phyloP scores from a whole-genome alignment of 805 yeast genomes.

The Teunomyces barrocoloradensis region DNA sequence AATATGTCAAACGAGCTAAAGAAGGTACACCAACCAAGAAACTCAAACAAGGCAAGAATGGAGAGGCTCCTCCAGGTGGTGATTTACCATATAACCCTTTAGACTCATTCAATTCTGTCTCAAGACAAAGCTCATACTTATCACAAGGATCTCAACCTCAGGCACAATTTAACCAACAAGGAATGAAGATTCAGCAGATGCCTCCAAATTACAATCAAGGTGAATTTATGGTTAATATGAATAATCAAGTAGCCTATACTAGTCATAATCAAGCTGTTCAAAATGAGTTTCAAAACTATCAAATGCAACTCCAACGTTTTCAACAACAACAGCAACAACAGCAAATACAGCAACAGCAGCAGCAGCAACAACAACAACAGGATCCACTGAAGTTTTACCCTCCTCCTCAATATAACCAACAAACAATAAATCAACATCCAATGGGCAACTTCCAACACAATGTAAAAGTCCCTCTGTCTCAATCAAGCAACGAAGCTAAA shows the following conservation, averaged over 20 bases:
- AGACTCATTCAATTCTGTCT: constrained; percentile 14
- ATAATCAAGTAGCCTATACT: constrained; percentile 6
- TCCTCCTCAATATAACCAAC: constrained; percentile 7
- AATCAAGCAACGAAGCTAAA: constrained; percentile 42
- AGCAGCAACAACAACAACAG: constrained; percentile 12
- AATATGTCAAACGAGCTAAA: constrained; percentile 46
- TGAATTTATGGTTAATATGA: constrained; percentile 16
- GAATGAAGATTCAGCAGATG: constrained; percentile 53
- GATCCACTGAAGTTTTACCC: constrained; percentile 9
- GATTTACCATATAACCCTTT: constrained; percentile 18
- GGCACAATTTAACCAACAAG: constrained; percentile 66
- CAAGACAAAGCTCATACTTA: constrained; percentile 11
- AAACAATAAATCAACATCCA: constrained; percentile 1
- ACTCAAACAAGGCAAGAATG: constrained; percentile 1
- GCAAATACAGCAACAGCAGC: constrained; percentile 14
- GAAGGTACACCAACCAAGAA: constrained; percentile 56
- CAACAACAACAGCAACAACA: constrained; percentile 25
- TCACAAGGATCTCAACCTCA: constrained; percentile 15
- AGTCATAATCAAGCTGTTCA: constrained; percentile 17
- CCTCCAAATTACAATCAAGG: constrained; percentile 23
- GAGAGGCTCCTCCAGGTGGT: not conserved
- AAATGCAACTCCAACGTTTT: constrained; percentile 24
- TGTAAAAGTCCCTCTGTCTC: constrained; percentile 16
- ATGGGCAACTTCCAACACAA: constrained; percentile 7
- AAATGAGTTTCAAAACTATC: constrained; percentile 20